Evolutionary conservation across 2,329 filamentous ascomycete genomes (phyloP), one percentile per base, ranked within the genome.

Genomic region (Fusarium sp.): DNA sequence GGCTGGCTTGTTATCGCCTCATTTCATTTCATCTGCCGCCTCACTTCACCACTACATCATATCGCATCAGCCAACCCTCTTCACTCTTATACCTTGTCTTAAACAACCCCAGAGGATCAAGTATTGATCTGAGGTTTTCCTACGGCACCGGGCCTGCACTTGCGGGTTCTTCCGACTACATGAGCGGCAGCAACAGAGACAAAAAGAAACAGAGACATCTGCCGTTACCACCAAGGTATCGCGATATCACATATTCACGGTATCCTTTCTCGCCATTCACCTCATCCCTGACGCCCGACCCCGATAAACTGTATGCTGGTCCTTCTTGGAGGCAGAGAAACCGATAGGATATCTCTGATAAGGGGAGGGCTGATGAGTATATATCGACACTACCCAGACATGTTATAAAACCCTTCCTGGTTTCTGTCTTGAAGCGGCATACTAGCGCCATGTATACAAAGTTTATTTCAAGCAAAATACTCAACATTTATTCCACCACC

Each of bases 371-470:
- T 23, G 20, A 60, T 38, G 50, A 23, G 33, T 42, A 53, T 35
- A 55, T 56, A 54, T 62, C 42, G 11, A 48, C 13, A n/a, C 23
- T 46, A 23, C 44, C 56, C 38, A 26, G 58, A 48, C 16, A 70
- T 70, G 64, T 58, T 12, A 33, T 31, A 42, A 37, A 44, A 11
- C n/a, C 20, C 18, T 35, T 41, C 9, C 20, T 21, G 26, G 18
- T 42, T 42, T 31, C 23, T 29, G 20, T 16, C 8, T 37, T 59
- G 50, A 66, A 41, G 26, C 16, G 33, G 56, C 46, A 68, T 63
- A 42, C 43, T 18, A 60, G 47, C 57, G 56, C 38, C 24, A 54
- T 35, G 44, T 29, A 57, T 24, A 55, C 13, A 15, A 24, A 16
- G 7, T 26, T 35, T 15, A 41, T 62, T 28, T 16, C 42, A 37